These are phyloP conservation scores for Gypsophila paniculata DNA, from an alignment of 179 eudicot species.

Conservation along the genomic window DNA sequence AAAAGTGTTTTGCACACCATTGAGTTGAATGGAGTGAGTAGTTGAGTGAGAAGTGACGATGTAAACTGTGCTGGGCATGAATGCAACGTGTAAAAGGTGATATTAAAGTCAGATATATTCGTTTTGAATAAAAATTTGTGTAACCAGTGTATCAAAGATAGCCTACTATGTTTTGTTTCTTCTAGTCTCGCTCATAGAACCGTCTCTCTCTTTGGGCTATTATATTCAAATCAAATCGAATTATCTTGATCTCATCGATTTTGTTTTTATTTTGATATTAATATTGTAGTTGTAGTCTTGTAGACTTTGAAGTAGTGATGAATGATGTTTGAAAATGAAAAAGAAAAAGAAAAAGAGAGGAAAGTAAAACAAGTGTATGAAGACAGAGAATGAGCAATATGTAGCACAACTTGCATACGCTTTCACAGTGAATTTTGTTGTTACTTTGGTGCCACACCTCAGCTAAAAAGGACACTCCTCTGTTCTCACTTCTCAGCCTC, in stretches of 20 bases:
- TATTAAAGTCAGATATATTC: no score
- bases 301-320: neutral
- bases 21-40: neutral
- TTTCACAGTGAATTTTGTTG: neutral
- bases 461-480: slow-evolving; percentile 7
- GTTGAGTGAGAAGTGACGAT: neutral
- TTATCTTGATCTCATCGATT: no score
- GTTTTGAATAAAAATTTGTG: no score
- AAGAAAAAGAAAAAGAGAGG: neutral
- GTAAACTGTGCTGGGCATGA: neutral
- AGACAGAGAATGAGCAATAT: slow-evolving; percentile 19
- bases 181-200: no score
- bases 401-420: slow-evolving; percentile 22
- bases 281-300: no score
- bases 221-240: no score
- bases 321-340: slow-evolving; percentile 22
- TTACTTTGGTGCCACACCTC: slow-evolving; percentile 21
- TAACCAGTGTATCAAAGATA: neutral
- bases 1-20: no score
- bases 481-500: slow-evolving; percentile 10
- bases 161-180: neutral
- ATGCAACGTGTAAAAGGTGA: slow-evolving; percentile 12
- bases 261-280: no score
- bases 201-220: no score
- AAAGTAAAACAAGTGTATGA: neutral